These are phyloP conservation scores for Dactylellina cionopaga DNA, from an alignment of 2,329 filamentous ascomycete genomes.

Conservation along the genomic window DNA sequence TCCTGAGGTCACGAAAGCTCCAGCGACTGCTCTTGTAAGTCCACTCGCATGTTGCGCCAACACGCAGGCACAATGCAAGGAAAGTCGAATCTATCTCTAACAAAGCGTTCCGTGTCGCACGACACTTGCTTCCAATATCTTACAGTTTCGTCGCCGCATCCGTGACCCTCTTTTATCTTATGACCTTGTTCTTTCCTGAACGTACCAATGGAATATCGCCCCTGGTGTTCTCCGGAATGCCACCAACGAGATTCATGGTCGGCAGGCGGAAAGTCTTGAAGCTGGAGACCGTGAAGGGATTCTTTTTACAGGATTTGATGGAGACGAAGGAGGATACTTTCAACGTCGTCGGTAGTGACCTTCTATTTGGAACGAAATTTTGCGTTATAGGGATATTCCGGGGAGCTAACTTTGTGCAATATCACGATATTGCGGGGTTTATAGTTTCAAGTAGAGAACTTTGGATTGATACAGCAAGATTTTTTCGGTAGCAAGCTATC, in stretches of 20 bases:
- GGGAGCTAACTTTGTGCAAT: conserved; percentile 22
- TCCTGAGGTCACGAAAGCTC: conserved; percentile 45
- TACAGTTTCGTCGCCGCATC: conserved; percentile 44
- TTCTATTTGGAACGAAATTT: conserved; percentile 29
- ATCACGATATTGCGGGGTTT: too few species aligned
- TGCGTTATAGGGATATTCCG: background rate
- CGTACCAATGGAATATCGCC: conserved; percentile 26
- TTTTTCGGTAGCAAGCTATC: conserved; percentile 30
- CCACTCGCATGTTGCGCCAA: conserved; percentile 5
- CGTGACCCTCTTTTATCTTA: conserved; percentile 40
- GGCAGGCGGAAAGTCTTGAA: conserved; percentile 29
- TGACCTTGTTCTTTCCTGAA: conserved; percentile 37
- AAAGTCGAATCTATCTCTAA: background rate
- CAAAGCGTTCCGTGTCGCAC: conserved; percentile 19
- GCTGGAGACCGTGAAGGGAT: conserved; percentile 45
- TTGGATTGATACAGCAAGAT: conserved; percentile 43
- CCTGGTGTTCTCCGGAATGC: conserved; percentile 45
- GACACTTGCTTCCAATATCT: conserved; percentile 3
- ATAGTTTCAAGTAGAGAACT: conserved; percentile 47
- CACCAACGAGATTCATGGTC: conserved; percentile 39
- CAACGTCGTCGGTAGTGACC: conserved; percentile 52
- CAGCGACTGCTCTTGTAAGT: conserved; percentile 50
- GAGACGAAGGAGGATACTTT: conserved; percentile 44
- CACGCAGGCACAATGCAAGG: background rate
- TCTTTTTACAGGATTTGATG: conserved; percentile 43